Evolutionary conservation across 805 yeast species (phyloP).

Genomic region (Starmerella roubikii): DNA sequence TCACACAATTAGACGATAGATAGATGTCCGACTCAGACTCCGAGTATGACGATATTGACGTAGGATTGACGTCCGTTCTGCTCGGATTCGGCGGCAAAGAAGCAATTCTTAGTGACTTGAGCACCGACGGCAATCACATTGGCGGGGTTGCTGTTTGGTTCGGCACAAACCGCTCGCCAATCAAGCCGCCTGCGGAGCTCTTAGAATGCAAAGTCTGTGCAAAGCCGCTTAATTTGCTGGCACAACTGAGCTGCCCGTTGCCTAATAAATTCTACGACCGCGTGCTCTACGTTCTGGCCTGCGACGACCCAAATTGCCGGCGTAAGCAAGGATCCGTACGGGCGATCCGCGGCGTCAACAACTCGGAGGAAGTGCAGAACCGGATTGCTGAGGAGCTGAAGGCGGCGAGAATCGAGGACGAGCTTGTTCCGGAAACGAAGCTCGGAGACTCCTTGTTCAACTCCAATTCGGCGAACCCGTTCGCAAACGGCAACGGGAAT

Average conservation of each 20-base stretch:
- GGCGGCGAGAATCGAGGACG: conserved; percentile 33
- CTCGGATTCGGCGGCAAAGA: conserved; percentile 28
- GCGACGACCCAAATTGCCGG: conserved; percentile 50
- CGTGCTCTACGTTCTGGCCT: conserved; percentile 65
- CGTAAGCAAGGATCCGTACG: conserved; percentile 56
- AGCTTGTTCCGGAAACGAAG: conserved; percentile 3
- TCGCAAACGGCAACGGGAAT: background rate
- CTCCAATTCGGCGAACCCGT: background rate
- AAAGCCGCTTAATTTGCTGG: conserved; percentile 45
- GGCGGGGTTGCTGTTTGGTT: conserved; percentile 56
- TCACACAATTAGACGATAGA: no score
- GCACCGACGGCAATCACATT: conserved; percentile 39
- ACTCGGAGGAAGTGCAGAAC: conserved; percentile 36
- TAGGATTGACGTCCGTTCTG: conserved; percentile 24
- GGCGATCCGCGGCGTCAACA: conserved; percentile 62
- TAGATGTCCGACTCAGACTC: conserved; percentile 29
- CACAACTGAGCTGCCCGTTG: conserved; percentile 73
- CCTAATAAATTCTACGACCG: conserved; percentile 52
- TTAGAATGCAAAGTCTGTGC: conserved; percentile 56
- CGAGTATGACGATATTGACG: conserved; percentile 15
- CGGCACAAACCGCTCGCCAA: conserved; percentile 41
- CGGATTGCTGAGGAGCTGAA: conserved; percentile 28
- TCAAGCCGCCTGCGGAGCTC: conserved; percentile 35
- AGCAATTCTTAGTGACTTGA: conserved; percentile 5
- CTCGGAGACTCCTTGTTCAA: conserved; percentile 16